phyloP scores from a whole-genome alignment of 2,329 filamentous ascomycete species.

The Blumeriella jaapii region DNA sequence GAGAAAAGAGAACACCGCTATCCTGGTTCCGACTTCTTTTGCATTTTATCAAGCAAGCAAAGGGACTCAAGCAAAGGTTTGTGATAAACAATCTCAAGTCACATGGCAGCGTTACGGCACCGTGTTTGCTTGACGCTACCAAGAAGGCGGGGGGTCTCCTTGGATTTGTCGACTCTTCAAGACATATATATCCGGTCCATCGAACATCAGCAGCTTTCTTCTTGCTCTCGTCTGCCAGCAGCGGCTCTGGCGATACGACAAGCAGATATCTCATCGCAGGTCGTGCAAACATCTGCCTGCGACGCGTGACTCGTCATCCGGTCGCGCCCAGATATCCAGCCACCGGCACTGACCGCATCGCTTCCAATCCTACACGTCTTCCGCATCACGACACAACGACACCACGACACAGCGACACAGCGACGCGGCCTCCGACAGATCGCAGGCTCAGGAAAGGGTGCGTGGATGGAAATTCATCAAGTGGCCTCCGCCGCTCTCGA shows the following conservation, averaged over 20 bases:
- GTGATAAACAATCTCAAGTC: too few species aligned
- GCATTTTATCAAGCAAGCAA: too few species aligned
- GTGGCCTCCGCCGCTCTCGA: constrained; percentile 23
- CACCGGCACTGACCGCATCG: constrained; percentile 5
- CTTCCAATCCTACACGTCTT: constrained; percentile 3
- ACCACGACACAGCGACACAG: not conserved
- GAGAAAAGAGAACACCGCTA: too few species aligned
- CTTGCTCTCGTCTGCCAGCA: not conserved
- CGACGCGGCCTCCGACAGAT: not conserved
- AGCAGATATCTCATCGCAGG: constrained; percentile 5
- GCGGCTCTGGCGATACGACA: constrained; percentile 2
- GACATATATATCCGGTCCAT: too few species aligned
- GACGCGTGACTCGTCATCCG: constrained; percentile 11
- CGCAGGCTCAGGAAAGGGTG: too few species aligned
- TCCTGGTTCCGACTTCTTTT: too few species aligned
- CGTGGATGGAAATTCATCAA: constrained; percentile 21
- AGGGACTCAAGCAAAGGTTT: too few species aligned
- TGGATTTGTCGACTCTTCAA: constrained; percentile 1
- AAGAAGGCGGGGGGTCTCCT: too few species aligned
- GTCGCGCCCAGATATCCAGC: constrained; percentile 11
- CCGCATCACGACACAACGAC: not conserved
- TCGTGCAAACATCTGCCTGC: constrained; percentile 13
- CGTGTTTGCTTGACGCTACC: too few species aligned
- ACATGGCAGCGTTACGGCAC: too few species aligned
- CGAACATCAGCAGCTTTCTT: constrained; percentile 1